phyloP scores from a whole-genome alignment of 1,284 basidiomycete species.

The Irpex rosettiformis region DNA sequence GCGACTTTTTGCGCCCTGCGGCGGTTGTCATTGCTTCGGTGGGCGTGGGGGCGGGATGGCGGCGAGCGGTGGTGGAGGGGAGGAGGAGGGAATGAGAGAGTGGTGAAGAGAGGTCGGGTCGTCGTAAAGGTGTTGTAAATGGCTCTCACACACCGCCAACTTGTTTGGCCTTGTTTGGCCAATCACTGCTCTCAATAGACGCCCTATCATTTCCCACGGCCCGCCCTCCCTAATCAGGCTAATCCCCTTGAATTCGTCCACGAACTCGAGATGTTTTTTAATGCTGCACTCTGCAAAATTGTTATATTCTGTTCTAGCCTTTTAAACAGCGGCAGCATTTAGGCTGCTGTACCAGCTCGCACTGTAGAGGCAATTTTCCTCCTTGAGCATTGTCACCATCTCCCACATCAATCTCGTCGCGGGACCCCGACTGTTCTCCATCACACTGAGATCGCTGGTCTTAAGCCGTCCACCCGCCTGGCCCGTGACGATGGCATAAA shows the following conservation, averaged over 20 bases:
- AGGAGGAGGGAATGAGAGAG: constrained; percentile 10
- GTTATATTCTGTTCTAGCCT: background rate
- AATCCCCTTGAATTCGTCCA: background rate
- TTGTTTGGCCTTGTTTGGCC: constrained; percentile 13
- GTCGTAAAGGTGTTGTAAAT: constrained; percentile 14
- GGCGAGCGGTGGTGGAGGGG: constrained; percentile 7
- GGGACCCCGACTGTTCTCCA: background rate
- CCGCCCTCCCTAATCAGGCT: background rate
- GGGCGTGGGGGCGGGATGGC: constrained; percentile 2
- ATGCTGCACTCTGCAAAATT: too few species aligned
- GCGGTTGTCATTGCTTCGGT: constrained; percentile 54
- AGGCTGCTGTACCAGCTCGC: background rate
- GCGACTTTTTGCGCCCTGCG: constrained; percentile 80
- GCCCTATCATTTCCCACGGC: background rate
- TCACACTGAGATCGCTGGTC: background rate
- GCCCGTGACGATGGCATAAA: constrained; percentile 1
- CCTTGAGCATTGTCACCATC: background rate
- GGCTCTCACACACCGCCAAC: constrained; percentile 13
- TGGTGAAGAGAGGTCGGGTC: constrained; percentile 14
- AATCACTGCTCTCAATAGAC: background rate
- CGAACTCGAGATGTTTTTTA: background rate
- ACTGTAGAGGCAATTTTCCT: background rate
- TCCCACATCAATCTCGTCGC: constrained; percentile 3
- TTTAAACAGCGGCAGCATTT: background rate
- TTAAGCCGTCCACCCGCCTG: background rate